A percentile compares a stretch with the other conserved stretches of the same genome.
These are phyloP conservation scores for Silybum marianum DNA, from an alignment of 129 eudicot species.

Conservation along the genomic window DNA sequence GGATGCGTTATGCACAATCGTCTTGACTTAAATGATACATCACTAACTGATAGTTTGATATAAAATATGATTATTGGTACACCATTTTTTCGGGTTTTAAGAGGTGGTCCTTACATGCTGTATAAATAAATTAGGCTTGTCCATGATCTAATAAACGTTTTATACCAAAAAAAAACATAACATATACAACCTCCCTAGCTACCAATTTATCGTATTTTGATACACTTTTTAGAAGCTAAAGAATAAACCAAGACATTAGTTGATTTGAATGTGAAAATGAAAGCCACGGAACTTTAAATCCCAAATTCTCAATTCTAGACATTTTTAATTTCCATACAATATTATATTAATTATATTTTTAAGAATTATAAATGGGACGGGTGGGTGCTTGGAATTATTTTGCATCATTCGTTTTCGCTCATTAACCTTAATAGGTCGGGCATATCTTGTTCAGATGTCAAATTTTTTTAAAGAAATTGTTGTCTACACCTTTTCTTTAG, in stretches of 20 bases:
- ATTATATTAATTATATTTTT: background rate
- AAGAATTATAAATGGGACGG: background rate
- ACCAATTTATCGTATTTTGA: background rate
- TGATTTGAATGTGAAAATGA: background rate
- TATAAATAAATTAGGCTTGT: background rate
- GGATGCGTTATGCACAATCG: too few relatives aligned
- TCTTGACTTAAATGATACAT: background rate
- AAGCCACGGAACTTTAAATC: background rate
- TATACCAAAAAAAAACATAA: background rate
- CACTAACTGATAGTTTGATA: too few relatives aligned
- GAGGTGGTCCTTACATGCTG: background rate
- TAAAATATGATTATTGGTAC: too few relatives aligned
- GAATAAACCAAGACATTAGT: background rate
- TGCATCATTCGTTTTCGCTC: background rate
- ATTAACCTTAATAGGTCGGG: background rate
- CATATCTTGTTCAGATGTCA: too few relatives aligned
- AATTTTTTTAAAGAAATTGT: background rate
- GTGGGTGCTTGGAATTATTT: background rate
- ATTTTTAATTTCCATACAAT: background rate
- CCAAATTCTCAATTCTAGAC: background rate
- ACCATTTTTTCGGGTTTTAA: background rate
- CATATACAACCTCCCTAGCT: background rate
- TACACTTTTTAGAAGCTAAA: background rate
- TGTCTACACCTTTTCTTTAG: background rate
- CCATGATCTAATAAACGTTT: too few relatives aligned